phyloP scores from a whole-genome alignment of 1,284 basidiomycete genomes.

The Ustilago crameri region DNA sequence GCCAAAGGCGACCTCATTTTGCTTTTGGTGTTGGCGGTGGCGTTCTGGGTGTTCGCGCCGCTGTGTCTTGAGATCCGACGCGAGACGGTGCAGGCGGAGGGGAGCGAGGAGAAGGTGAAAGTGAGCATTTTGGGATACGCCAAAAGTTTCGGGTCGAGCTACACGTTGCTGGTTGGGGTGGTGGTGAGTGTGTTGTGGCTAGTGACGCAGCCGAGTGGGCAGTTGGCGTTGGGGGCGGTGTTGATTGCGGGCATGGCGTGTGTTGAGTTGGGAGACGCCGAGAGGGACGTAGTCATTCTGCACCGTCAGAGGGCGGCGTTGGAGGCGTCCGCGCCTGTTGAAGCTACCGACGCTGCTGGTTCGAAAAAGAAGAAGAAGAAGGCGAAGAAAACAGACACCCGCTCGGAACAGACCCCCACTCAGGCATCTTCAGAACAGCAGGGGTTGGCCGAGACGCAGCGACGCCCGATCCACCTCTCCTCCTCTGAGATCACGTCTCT shows the following conservation, averaged over 20 bases:
- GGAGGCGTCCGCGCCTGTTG: neutral
- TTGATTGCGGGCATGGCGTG: conserved; percentile 71
- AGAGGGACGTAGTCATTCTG: conserved; percentile 49
- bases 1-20: conserved; percentile 41
- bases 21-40: conserved; percentile 34
- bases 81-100: conserved; percentile 13
- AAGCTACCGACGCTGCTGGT: neutral
- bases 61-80: conserved; percentile 59
- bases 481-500: conserved; percentile 39
- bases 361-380: conserved; percentile 3
- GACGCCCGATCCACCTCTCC: conserved; percentile 11
- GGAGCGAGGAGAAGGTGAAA: conserved; percentile 21
- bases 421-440: neutral
- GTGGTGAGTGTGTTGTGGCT: conserved; percentile 76
- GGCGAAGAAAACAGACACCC: no score
- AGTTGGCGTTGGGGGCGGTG: conserved; percentile 77
- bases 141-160: conserved; percentile 88
- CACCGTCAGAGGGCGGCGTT: conserved; percentile 8
- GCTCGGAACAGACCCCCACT: no score
- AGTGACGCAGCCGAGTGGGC: conserved; percentile 81
- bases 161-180: conserved; percentile 81
- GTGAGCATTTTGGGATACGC: conserved; percentile 84
- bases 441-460: neutral
- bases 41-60: conserved; percentile 60
- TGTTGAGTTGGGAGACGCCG: conserved; percentile 59